phyloP scores from a whole-genome alignment of 164 flowering plant species.

The Annona cherimola region DNA sequence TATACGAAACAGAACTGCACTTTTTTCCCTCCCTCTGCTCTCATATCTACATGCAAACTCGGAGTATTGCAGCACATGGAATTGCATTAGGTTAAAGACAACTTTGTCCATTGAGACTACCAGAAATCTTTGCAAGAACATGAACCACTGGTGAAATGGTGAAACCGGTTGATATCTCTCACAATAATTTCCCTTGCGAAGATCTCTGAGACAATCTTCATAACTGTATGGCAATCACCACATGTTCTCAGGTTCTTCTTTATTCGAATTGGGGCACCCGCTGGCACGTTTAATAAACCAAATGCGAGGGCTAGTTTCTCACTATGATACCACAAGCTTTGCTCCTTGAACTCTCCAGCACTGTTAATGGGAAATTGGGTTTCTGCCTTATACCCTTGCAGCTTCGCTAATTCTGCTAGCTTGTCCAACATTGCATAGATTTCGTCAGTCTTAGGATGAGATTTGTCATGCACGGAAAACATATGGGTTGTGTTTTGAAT shows the following conservation, averaged over 20 bases:
- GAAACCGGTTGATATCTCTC: conserved; percentile 53
- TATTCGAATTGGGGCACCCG: conserved; percentile 16
- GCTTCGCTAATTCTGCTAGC: conserved; percentile 16
- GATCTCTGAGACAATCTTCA: conserved; percentile 45
- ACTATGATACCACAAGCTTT: conserved; percentile 20
- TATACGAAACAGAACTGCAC: too few relatives aligned
- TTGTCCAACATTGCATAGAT: conserved; percentile 28
- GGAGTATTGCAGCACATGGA: neutral
- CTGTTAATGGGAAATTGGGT: conserved; percentile 19
- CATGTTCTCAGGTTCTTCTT: conserved; percentile 59
- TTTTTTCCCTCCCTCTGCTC: neutral
- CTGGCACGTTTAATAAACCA: conserved; percentile 11
- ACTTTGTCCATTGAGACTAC: conserved; percentile 15
- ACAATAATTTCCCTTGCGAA: conserved; percentile 35
- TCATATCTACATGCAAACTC: neutral
- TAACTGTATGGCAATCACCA: conserved; percentile 46
- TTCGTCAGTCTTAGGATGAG: conserved; percentile 28
- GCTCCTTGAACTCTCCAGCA: conserved; percentile 23
- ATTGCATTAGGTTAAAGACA: neutral
- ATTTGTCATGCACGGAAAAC: conserved; percentile 43
- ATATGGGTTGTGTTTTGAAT: conserved; percentile 37
- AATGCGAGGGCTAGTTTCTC: conserved; percentile 32
- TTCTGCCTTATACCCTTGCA: conserved; percentile 24
- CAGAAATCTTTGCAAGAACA: conserved; percentile 54
- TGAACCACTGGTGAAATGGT: conserved; percentile 19